Evolutionary conservation across 495 filamentous ascomycete genomes (phyloP).

Genomic region (Parmelia sp.): DNA sequence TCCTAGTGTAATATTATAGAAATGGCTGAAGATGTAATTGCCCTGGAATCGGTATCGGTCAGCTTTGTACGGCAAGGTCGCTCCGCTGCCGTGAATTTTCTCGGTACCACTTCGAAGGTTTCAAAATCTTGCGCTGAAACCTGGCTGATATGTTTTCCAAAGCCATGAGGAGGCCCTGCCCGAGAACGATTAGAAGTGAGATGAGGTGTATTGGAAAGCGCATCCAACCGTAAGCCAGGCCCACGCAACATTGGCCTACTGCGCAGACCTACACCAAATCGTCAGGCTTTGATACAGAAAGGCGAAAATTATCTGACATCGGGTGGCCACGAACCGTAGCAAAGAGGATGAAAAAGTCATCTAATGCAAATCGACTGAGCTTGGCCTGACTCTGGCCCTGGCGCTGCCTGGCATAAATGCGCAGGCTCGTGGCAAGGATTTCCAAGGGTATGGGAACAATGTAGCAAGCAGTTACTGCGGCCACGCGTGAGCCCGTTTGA

Average conservation of each 20-base stretch:
- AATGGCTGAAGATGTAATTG: constrained; percentile 10
- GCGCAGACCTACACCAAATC: neutral
- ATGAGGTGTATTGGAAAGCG: neutral
- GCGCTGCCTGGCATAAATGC: constrained; percentile 21
- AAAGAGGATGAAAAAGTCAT: constrained; percentile 18
- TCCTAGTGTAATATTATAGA: constrained; percentile 20
- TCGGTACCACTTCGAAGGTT: constrained; percentile 22
- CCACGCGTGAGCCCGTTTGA: constrained; percentile 7
- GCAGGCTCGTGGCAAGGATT: constrained; percentile 22
- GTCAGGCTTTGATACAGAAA: neutral
- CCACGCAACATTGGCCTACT: neutral
- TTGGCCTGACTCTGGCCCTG: constrained; percentile 2
- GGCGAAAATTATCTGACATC: neutral
- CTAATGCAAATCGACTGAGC: constrained; percentile 18
- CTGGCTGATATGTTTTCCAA: constrained; percentile 23
- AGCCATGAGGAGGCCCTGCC: constrained; percentile 26
- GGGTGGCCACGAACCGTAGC: neutral
- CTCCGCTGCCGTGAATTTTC: neutral
- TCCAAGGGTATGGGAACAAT: constrained; percentile 26
- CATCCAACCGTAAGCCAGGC: constrained; percentile 2
- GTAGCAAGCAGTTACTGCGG: constrained; percentile 21
- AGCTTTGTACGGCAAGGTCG: neutral
- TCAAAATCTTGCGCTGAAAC: constrained; percentile 17
- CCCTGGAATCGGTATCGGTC: neutral
- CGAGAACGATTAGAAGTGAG: constrained; percentile 6